These are phyloP conservation scores for Xylariaceae sp. DNA, from an alignment of 2,329 filamentous ascomycete genomes.

Conservation along the genomic window DNA sequence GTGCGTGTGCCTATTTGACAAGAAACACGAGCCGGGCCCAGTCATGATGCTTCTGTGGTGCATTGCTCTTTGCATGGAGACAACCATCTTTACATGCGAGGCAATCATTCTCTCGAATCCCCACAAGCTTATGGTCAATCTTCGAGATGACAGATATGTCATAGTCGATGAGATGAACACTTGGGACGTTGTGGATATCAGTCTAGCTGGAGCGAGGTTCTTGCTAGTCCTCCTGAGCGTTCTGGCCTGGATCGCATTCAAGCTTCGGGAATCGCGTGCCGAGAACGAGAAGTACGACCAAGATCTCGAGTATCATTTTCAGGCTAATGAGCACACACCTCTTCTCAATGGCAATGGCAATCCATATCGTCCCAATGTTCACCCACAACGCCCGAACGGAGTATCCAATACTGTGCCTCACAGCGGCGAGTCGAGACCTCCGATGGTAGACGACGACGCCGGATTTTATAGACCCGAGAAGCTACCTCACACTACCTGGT, in stretches of 20 bases:
- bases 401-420: constrained; percentile 16
- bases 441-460: constrained; percentile 55
- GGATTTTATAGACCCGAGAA: constrained; percentile 89
- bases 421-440: constrained; percentile 8
- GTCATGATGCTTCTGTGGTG: constrained; percentile 80
- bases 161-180: constrained; percentile 27
- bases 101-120: constrained; percentile 63
- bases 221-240: constrained; percentile 58
- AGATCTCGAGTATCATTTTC: constrained; percentile 36
- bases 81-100: constrained; percentile 65
- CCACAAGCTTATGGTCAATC: constrained; percentile 59
- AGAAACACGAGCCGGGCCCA: constrained; percentile 72
- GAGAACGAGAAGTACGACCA: constrained; percentile 35
- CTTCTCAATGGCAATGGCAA: constrained; percentile 42
- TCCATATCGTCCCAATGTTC: constrained; percentile 18
- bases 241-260: constrained; percentile 55
- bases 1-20: constrained; percentile 81
- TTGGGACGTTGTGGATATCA: constrained; percentile 64
- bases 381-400: constrained; percentile 38
- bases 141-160: constrained; percentile 34
- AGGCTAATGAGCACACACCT: constrained; percentile 56
- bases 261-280: background rate
- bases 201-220: constrained; percentile 64
- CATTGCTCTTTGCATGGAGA: constrained; percentile 67
- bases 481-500: constrained; percentile 85